A percentile compares a stretch with the other conserved stretches of the same genome.
Conservation (phyloP, 2,329 filamentous ascomycete genomes). For the Arachnopeziza araneosa region DNA sequence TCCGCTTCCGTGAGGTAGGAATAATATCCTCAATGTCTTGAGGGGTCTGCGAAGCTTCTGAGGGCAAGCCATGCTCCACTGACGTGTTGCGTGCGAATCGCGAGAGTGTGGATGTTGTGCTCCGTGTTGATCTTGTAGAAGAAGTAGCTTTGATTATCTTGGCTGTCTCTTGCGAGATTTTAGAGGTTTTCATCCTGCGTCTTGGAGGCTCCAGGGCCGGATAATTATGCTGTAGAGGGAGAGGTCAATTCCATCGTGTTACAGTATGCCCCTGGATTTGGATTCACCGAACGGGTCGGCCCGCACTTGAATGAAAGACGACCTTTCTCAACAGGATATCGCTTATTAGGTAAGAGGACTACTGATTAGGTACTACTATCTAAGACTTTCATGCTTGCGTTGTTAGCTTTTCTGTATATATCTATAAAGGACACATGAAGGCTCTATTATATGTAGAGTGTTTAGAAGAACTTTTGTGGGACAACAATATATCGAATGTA, state of each 20-base stretch:
- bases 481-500: not conserved
- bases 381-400: not conserved
- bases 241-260: too few species aligned
- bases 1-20: slow-evolving; percentile 40
- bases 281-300: not conserved
- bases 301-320: too few species aligned
- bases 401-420: not conserved
- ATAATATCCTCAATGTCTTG: slow-evolving; percentile 54
- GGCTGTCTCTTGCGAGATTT: slow-evolving; percentile 52
- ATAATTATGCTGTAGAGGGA: not conserved
- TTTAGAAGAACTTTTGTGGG: not conserved
- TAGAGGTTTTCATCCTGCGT: slow-evolving; percentile 40
- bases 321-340: too few species aligned
- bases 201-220: not conserved
- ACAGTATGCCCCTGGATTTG: too few species aligned
- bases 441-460: not conserved
- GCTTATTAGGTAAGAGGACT: too few species aligned
- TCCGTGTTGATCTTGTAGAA: slow-evolving; percentile 34
- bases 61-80: not conserved
- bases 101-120: slow-evolving; percentile 45
- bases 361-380: too few species aligned
- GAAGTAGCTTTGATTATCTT: slow-evolving; percentile 48
- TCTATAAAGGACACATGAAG: not conserved
- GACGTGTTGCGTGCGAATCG: slow-evolving; percentile 39
- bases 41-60: not conserved